Evolutionary conservation across 2,329 filamentous ascomycete species (phyloP), one percentile per base, ranked within the genome.

Genomic region (Penicillium sp.): DNA sequence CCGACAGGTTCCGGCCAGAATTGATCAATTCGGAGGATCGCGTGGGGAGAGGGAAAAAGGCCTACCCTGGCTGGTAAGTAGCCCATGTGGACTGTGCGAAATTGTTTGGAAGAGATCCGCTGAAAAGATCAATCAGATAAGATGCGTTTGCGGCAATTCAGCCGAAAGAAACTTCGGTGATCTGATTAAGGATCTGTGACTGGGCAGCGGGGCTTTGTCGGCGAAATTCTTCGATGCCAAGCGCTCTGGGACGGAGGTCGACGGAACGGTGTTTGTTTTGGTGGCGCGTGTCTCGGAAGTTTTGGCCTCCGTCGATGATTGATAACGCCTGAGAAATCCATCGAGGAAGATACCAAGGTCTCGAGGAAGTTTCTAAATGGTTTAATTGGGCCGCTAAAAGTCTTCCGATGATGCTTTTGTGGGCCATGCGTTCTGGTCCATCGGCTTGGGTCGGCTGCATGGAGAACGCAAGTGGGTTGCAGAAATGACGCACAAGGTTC

Each of bases 41-140:
- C 28, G 28, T 29, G 28, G 10, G 28, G 28, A 2, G 1, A 9
- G 28, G 7, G 1, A 9, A 29, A 29, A 7, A 26, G 7, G 28
- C 6, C 23, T 24, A 10, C 18, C 13, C 6, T 29, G 6, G 23
- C 42, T 15, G 39, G 13, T 12, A 21, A 46, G 34, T 38, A 8
- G 34, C 15, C 6, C 15, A 38, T 38, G 16, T 23, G 33, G 26
- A 28, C 6, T 28, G 6, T 7, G 7, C 28, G 12, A 10, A 12
- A 29, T 29, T 29, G 12, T 29, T 8, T 29, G 28, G 26, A 21
- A 9, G 6, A 28, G 26, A 6, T 28, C 26, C 26, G 5, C 9
- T 28, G 9, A 28, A 28, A 28, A 28, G 5, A 2, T 24, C n/a
- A n/a, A 59, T 59, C 57, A 53, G 57, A 59, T 59, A 48, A 57